These are phyloP conservation scores for Bonia amplexicaulis DNA, from an alignment of 176 grass and related monocot species.

Conservation along the genomic window DNA sequence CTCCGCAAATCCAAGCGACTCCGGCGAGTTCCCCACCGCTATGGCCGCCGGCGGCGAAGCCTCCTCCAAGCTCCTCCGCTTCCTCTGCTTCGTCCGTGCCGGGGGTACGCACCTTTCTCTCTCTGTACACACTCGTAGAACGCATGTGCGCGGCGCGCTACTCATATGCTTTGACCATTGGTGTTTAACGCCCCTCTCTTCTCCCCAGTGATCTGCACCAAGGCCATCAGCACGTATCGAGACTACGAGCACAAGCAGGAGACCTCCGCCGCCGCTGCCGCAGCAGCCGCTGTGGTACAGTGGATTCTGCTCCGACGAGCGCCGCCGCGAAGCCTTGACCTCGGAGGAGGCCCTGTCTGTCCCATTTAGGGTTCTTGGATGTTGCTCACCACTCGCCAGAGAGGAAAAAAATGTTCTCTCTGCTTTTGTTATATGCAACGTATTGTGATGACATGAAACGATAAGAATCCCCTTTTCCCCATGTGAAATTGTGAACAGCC, in stretches of 20 bases:
- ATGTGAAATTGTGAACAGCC: background rate
- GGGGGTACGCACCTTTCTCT: constrained; percentile 36
- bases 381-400: constrained; percentile 4
- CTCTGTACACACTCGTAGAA: background rate
- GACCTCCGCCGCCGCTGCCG: constrained; percentile 20
- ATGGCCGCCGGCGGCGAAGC: constrained; percentile 55
- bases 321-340: constrained; percentile 58
- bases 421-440: background rate
- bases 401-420: background rate
- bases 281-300: background rate
- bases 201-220: constrained; percentile 76
- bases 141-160: background rate
- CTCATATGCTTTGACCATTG: background rate
- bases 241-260: constrained; percentile 74
- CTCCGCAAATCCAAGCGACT: background rate
- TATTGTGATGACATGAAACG: background rate
- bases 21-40: constrained; percentile 13
- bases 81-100: constrained; percentile 83
- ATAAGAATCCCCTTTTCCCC: background rate
- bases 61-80: constrained; percentile 70
- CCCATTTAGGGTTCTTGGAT: constrained; percentile 38
- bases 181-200: background rate
- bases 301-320: constrained; percentile 32
- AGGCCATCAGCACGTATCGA: constrained; percentile 81
- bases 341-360: background rate